Conservation (phyloP, 1,139 yeast genomes). For the Yamadazyma aaseri region DNA sequence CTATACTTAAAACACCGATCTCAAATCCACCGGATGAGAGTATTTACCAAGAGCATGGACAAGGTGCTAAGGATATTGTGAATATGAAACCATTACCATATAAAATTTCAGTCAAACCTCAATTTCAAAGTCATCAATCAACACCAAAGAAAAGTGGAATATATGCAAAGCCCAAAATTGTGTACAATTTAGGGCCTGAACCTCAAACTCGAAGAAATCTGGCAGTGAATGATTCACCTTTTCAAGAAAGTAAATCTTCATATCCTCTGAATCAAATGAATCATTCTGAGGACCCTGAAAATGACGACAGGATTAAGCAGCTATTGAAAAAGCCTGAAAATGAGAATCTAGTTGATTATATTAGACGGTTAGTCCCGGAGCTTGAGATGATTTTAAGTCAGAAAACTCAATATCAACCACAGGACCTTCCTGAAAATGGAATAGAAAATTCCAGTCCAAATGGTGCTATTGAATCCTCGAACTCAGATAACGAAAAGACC, state of each 20-base stretch:
- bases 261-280: background rate
- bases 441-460: slow-evolving; percentile 1
- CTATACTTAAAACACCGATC: too few species aligned
- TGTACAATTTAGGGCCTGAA: slow-evolving; percentile 6
- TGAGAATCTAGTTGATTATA: background rate
- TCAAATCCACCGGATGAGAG: too few species aligned
- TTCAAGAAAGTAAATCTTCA: background rate
- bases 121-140: slow-evolving; percentile 21
- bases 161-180: slow-evolving; percentile 27
- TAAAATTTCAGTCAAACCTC: slow-evolving; percentile 26
- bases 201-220: background rate
- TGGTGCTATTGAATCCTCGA: background rate
- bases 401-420: slow-evolving; percentile 4
- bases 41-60: too few species aligned
- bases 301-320: background rate
- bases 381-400: background rate
- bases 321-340: background rate
- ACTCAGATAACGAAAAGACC: background rate
- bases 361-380: background rate
- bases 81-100: slow-evolving; percentile 22
- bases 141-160: background rate
- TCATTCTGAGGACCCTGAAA: background rate
- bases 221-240: background rate
- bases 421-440: slow-evolving; percentile 10
- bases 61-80: slow-evolving; percentile 20